Evolutionary conservation across 2,329 filamentous ascomycete genomes (phyloP).

Genomic region (Arthrobotrys pseudoclavata): DNA sequence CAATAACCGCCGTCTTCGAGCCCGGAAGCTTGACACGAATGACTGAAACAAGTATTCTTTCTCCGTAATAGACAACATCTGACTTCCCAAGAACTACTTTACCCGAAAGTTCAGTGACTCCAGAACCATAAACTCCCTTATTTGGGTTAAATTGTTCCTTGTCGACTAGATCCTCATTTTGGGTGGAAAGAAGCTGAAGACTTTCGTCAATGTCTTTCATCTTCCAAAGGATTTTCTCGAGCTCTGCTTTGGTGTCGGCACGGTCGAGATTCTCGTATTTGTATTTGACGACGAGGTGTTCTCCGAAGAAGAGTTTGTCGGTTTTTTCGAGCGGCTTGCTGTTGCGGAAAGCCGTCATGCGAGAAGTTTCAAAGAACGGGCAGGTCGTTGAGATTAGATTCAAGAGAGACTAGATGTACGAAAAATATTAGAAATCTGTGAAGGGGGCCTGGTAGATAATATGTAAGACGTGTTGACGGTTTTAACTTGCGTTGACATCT

Average conservation of each 20-base stretch:
- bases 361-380: conserved; percentile 6
- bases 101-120: background rate
- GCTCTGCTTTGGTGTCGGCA: background rate
- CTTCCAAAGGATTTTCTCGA: background rate
- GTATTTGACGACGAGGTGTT: conserved; percentile 20
- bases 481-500: conserved; percentile 8
- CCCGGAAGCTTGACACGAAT: conserved; percentile 26
- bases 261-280: conserved; percentile 1
- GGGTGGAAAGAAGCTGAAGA: background rate
- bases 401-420: background rate
- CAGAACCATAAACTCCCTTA: background rate
- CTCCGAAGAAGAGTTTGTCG: conserved; percentile 24
- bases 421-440: background rate
- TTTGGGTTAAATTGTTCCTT: conserved; percentile 14
- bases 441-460: background rate
- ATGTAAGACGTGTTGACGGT: background rate
- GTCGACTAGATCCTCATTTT: background rate
- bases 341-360: conserved; percentile 13
- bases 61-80: background rate
- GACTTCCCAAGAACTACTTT: background rate
- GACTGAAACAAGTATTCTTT: background rate
- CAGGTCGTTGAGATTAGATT: background rate
- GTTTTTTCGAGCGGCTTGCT: background rate
- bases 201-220: background rate
- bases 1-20: background rate